Conservation (phyloP, 306 rosid species). For the Acacia confusa region DNA sequence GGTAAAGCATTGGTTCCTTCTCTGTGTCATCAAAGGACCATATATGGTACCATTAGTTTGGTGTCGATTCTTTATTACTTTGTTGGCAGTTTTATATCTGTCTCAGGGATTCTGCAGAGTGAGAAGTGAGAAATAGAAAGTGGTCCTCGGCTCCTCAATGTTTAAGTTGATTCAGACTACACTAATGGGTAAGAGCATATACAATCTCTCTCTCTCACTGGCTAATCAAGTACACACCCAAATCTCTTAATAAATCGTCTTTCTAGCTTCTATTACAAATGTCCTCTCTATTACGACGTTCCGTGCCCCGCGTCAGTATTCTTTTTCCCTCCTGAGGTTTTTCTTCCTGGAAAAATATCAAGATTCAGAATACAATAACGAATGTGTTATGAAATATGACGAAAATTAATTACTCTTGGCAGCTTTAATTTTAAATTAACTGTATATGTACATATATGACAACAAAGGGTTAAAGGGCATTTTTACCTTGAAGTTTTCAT, state of each 20-base stretch:
- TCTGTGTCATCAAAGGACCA: background rate
- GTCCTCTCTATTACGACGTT: background rate
- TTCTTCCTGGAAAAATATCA: background rate
- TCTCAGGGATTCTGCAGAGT: constrained; percentile 3
- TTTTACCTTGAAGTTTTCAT: too few relatives aligned
- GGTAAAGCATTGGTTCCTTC: background rate
- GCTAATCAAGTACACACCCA: background rate
- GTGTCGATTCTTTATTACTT: constrained; percentile 21
- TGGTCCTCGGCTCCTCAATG: constrained; percentile 4
- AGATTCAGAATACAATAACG: background rate
- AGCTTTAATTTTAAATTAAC: too few relatives aligned
- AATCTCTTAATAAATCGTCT: background rate
- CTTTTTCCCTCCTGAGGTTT: background rate
- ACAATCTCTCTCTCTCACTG: background rate
- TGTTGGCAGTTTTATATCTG: constrained; percentile 14
- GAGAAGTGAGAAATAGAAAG: background rate
- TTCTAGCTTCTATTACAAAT: background rate
- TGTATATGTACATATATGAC: too few relatives aligned
- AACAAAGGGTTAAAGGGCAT: too few relatives aligned
- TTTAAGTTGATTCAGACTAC: constrained; percentile 22
- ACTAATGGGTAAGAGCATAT: constrained; percentile 9
- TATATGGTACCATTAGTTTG: constrained; percentile 8
- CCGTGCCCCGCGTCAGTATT: background rate
- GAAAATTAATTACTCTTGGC: background rate
- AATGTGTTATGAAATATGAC: background rate